Evolutionary conservation across 805 yeast genomes (phyloP), one percentile per base, ranked within the genome.

Genomic region (Candida boleticola): DNA sequence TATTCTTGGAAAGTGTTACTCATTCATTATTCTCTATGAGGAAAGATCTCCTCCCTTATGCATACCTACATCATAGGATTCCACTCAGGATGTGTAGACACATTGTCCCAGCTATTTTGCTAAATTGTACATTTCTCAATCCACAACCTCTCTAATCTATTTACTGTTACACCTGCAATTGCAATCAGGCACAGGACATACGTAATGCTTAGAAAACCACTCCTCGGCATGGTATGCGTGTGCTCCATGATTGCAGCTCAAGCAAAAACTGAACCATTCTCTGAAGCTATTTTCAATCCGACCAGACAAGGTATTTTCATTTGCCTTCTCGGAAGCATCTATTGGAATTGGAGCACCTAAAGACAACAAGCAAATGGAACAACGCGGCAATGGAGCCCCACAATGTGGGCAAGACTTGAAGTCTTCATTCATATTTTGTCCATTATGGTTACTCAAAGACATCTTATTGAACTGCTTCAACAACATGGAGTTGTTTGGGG

Each of bases 111-210:
- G n/a, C n/a, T n/a, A n/a, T n/a, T n/a, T n/a, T n/a, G n/a, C n/a
- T n/a, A n/a, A n/a, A n/a, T n/a, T n/a, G n/a, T n/a, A n/a, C n/a
- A n/a, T n/a, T n/a, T n/a, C n/a, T n/a, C n/a, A n/a, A n/a, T n/a
- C n/a, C n/a, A n/a, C n/a, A n/a, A n/a, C n/a, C n/a, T n/a, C n/a
- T n/a, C n/a, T n/a, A n/a, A n/a, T n/a, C 49, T 58, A 69, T 48
- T 71, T 74, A 52, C 76, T 80, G 52, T 84, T 85, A 60, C 98
- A 92, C 38, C 79, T 71, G 55, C 99, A 92, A 31, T 74, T 71
- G 55, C 99, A 92, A 33, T 89, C 95, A 0, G 97, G 97, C 2
- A 92, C 96, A 0, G 99, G 97, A 55, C 99, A 92, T 1, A 86
- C 79, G 42, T 77, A 79, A 54, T 90, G 96, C 58, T 82, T 83